Evolutionary conservation across 148 eudicot species (phyloP), one percentile per base, ranked within the genome.

Genomic region (Oxyria digyna): DNA sequence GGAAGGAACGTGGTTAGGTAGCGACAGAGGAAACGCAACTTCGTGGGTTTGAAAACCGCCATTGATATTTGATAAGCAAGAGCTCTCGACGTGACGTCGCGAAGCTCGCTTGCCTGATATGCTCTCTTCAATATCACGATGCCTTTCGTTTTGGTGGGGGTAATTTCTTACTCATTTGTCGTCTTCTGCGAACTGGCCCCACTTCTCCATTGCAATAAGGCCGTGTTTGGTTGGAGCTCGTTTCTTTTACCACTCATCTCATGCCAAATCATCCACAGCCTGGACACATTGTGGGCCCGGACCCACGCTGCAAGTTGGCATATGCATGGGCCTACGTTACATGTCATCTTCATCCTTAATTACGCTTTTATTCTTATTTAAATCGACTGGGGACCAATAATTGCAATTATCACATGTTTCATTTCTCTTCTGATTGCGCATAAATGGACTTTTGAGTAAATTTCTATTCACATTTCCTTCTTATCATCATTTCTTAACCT

Each of bases 61-160:
- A 23, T 49, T 49, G 48, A 43, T 43, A 15, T 2, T 3, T 6
- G 38, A 6, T 6, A 35, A 35, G 38, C 31, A 57, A 23, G 27
- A 29, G 65, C 65, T 35, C 4, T 27, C 10, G 37, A 59, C 18
- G 65, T 59, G 65, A 59, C 65, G 37, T 59, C 14, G 2, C 9
- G 10, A 11, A 0, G 14, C 7, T 59, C n/a, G 64, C 64, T 59
- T 59, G 64, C 37, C 29, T 59, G 65, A 59, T 59, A 29, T 14
- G 65, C 35, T 59, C 65, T 59, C 65, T 59, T 59, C 37, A 14
- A 27, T 59, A 59, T 59, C 65, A 59, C 35, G 37, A 27, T 59
- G 21, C 59, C 6, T n/a, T 2, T 20, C 1, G 2, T 6, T 6
- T 24, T n/a, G 54, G 24, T n/a, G 54, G 9, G 8, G 52, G 18